These are phyloP conservation scores for Trichoderma koningiopsis DNA, from an alignment of 2,329 filamentous ascomycete genomes.

Conservation along the genomic window DNA sequence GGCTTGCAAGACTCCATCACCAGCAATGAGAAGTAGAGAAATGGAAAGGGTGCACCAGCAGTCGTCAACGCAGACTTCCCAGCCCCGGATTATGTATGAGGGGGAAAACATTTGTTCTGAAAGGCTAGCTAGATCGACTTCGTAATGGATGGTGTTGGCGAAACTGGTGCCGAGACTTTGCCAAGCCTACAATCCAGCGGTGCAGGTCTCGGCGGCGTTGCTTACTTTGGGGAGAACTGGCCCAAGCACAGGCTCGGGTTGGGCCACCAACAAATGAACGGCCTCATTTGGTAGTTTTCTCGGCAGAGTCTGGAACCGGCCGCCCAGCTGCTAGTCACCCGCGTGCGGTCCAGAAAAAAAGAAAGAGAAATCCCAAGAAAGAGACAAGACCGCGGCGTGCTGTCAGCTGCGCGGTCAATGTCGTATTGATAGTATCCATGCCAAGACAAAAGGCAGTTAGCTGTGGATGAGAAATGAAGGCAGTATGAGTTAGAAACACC, in stretches of 20 bases:
- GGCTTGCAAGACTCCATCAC: conserved; percentile 15
- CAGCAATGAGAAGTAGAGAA: neutral
- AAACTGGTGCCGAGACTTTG: conserved; percentile 27
- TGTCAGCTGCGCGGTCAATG: neutral
- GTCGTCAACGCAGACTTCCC: neutral
- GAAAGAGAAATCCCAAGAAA: neutral
- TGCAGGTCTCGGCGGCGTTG: conserved; percentile 27
- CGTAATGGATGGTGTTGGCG: conserved; percentile 22
- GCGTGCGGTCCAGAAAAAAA: conserved; percentile 3
- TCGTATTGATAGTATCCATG: conserved; percentile 12
- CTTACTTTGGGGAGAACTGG: conserved; percentile 21
- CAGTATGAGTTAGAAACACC: conserved; percentile 4
- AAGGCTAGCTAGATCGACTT: conserved; percentile 10
- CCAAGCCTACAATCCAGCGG: conserved; percentile 24
- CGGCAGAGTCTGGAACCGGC: conserved; percentile 22
- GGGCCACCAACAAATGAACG: neutral
- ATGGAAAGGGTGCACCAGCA: neutral
- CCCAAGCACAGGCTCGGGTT: neutral
- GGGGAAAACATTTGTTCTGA: neutral
- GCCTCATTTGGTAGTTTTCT: conserved; percentile 7
- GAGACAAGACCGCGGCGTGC: neutral
- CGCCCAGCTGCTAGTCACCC: neutral
- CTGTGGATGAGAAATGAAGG: conserved; percentile 20
- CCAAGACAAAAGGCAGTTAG: conserved; percentile 20
- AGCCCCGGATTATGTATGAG: conserved; percentile 1